These are phyloP conservation scores for Diaporthe vaccinii DNA, from an alignment of 2,329 filamentous ascomycete species.

Conservation along the genomic window DNA sequence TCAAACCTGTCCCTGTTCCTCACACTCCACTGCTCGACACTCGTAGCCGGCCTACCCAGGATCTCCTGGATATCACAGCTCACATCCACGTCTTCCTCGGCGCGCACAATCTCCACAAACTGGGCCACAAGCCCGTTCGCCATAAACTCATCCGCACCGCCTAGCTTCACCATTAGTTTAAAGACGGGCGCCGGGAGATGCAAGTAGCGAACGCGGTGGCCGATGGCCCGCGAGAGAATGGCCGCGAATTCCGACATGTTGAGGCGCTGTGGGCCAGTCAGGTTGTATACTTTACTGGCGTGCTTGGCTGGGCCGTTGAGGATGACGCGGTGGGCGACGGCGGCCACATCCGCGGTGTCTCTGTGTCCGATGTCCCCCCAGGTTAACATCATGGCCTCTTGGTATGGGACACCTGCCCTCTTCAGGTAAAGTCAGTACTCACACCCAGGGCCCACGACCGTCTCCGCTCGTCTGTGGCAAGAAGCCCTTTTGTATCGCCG, in stretches of 20 bases:
- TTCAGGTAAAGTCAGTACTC: not conserved
- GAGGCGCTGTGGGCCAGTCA: slow-evolving; percentile 24
- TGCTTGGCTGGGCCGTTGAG: slow-evolving; percentile 25
- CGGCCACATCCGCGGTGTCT: slow-evolving; percentile 27
- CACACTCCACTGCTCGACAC: slow-evolving; percentile 17
- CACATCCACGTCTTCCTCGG: slow-evolving; percentile 12
- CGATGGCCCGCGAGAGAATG: not conserved
- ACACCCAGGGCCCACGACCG: slow-evolving; percentile 23
- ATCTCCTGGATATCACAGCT: slow-evolving; percentile 18
- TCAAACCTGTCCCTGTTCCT: slow-evolving; percentile 19
- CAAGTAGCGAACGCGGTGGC: slow-evolving; percentile 30
- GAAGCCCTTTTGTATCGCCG: slow-evolving; percentile 21
- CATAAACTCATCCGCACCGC: slow-evolving; percentile 22
- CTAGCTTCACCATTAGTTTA: slow-evolving; percentile 11
- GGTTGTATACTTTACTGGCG: not conserved
- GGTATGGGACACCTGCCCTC: not conserved
- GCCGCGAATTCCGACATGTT: slow-evolving; percentile 30
- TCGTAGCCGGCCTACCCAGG: slow-evolving; percentile 24
- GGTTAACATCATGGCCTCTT: not conserved
- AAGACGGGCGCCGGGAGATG: slow-evolving; percentile 13
- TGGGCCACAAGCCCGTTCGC: slow-evolving; percentile 27
- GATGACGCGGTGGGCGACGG: slow-evolving; percentile 25
- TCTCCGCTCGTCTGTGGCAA: slow-evolving; percentile 30
- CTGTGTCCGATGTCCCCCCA: not conserved
- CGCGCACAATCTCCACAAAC: slow-evolving; percentile 30